phyloP scores from a whole-genome alignment of 768 basidiomycete species.

The Austroboletus festivus region DNA sequence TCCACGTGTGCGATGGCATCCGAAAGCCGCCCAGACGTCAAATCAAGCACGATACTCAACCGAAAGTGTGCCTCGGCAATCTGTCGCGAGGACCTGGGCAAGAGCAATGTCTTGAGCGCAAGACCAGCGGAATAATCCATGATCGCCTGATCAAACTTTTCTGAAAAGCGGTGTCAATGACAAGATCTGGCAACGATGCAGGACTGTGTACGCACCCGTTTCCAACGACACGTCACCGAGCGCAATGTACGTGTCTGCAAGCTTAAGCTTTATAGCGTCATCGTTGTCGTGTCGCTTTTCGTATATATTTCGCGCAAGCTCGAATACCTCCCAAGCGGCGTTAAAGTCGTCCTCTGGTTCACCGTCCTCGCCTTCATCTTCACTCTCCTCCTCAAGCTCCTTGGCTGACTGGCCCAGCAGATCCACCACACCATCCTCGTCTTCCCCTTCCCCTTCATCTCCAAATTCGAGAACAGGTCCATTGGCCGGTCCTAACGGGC shows the following conservation, averaged over 20 bases:
- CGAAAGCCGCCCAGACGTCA: conserved; percentile 78
- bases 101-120: conserved; percentile 63
- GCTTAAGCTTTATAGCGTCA: conserved; percentile 67
- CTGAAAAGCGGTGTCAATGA: conserved; percentile 37
- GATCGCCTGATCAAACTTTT: conserved; percentile 95
- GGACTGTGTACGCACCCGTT: conserved; percentile 60
- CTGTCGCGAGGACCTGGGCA: conserved; percentile 87
- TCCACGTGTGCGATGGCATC: conserved; percentile 82
- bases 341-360: conserved; percentile 98
- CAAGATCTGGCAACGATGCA: background rate
- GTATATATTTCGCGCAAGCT: conserved; percentile 86
- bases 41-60: conserved; percentile 88
- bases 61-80: conserved; percentile 95
- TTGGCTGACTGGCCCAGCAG: conserved; percentile 59
- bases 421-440: conserved; percentile 58
- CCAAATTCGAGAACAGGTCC: conserved; percentile 78
- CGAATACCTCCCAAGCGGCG: conserved; percentile 96
- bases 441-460: conserved; percentile 68
- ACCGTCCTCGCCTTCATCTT: conserved; percentile 55
- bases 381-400: conserved; percentile 49
- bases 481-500: conserved; percentile 35
- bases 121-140: conserved; percentile 81
- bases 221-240: conserved; percentile 97
- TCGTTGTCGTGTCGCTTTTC: conserved; percentile 59
- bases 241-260: conserved; percentile 87